Percentiles rank a stretch among this genome's conserved stretches.
Conservation (phyloP, 73 alveolate genomes). For the Tetrahymena borealis region DNA sequence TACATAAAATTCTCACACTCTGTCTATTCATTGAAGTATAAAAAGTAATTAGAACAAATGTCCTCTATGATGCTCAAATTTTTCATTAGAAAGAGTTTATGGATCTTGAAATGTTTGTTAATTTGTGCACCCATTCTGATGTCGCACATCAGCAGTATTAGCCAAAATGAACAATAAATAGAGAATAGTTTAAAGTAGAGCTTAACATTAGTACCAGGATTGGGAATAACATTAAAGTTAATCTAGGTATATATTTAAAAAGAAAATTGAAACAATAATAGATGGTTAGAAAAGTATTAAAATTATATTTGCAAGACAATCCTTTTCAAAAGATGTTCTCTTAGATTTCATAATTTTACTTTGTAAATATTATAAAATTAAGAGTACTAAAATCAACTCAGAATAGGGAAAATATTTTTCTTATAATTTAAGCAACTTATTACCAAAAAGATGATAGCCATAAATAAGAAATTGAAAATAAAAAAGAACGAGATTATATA, state of each 20-base stretch:
- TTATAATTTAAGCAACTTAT: background rate
- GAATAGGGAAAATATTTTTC: no score
- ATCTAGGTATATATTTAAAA: background rate
- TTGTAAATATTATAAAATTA: no score
- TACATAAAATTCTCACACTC: background rate
- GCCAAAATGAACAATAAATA: background rate
- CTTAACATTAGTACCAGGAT: background rate
- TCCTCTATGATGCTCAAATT: background rate
- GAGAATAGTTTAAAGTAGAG: background rate
- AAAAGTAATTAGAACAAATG: background rate
- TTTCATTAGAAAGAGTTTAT: background rate
- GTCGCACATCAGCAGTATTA: background rate
- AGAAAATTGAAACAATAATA: background rate
- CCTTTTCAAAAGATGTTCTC: no score
- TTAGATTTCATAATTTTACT: no score
- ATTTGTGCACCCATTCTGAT: background rate
- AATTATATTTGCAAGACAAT: no score
- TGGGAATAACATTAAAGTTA: background rate
- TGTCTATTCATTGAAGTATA: background rate
- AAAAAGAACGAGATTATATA: constrained; percentile 21
- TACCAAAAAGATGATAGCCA: background rate
- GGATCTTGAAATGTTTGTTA: background rate
- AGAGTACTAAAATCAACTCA: no score
- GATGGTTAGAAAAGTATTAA: no score
- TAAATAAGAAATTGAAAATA: background rate